A percentile compares a stretch with the other conserved stretches of the same genome.
phyloP scores from a whole-genome alignment of 23 red algal species.

The Agarophyton chilense region DNA sequence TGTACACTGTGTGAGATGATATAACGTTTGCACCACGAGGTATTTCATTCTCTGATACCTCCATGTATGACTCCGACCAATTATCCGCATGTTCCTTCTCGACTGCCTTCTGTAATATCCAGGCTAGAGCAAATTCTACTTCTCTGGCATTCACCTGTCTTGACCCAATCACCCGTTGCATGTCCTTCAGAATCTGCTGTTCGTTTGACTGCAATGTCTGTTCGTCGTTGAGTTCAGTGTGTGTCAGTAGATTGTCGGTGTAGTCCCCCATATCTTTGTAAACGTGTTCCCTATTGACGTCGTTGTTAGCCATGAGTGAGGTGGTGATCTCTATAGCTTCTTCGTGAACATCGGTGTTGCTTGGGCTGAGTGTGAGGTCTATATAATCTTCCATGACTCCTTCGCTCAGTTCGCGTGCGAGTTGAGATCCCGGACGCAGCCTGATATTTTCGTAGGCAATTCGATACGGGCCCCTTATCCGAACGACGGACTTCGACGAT shows the following conservation, averaged over 20 bases:
- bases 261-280: slow-evolving; percentile 22
- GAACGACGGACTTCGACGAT: no score
- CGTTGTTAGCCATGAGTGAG: neutral
- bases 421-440: neutral
- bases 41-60: neutral
- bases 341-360: neutral
- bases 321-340: neutral
- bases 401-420: neutral
- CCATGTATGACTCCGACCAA: neutral
- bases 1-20: slow-evolving; percentile 11
- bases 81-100: neutral
- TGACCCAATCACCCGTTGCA: neutral
- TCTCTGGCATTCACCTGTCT: neutral
- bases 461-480: neutral
- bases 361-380: neutral
- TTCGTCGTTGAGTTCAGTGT: neutral
- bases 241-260: neutral
- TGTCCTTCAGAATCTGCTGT: neutral
- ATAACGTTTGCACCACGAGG: neutral
- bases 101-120: slow-evolving; percentile 2
- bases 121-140: neutral
- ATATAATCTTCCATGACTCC: slow-evolving; percentile 26
- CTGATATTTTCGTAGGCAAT: slow-evolving; percentile 21
- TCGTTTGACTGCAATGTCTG: neutral
- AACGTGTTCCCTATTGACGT: neutral